Conservation (phyloP, 768 basidiomycete species). For the Mrakia hoshinonis region DNA sequence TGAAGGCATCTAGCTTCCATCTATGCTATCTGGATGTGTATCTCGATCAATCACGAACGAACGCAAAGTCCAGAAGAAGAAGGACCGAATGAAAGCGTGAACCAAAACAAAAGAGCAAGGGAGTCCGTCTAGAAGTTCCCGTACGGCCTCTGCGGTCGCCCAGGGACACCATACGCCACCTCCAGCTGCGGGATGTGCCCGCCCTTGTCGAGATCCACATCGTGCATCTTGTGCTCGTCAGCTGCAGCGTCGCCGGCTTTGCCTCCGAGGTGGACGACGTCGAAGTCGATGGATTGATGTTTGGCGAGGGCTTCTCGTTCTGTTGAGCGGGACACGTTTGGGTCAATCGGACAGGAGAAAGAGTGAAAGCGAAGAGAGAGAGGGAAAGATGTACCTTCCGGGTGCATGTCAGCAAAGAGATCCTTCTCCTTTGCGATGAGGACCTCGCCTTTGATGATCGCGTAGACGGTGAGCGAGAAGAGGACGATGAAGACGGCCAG, state of each 20-base stretch:
- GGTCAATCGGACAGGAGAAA: too few species aligned
- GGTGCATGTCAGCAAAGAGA: neutral
- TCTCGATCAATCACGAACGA: too few species aligned
- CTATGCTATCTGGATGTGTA: too few species aligned
- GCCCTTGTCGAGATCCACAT: neutral
- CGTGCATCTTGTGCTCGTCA: neutral
- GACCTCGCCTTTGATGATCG: constrained; percentile 3
- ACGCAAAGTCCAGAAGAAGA: too few species aligned
- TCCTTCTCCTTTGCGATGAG: neutral
- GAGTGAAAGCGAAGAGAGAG: neutral
- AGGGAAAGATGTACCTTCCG: neutral
- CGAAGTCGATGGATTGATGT: neutral
- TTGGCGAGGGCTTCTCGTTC: too few species aligned
- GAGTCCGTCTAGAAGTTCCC: too few species aligned
- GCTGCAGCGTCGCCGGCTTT: neutral
- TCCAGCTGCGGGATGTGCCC: neutral
- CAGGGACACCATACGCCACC: neutral
- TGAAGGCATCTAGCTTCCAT: too few species aligned
- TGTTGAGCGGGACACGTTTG: too few species aligned
- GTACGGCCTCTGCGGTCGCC: too few species aligned
- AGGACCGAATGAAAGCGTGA: neutral
- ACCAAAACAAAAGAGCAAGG: too few species aligned
- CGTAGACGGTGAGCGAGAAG: neutral
- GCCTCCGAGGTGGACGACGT: neutral
- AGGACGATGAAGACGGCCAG: neutral